Conservation (phyloP, 23 red algal species). For the Gracilariopsis chorda region DNA sequence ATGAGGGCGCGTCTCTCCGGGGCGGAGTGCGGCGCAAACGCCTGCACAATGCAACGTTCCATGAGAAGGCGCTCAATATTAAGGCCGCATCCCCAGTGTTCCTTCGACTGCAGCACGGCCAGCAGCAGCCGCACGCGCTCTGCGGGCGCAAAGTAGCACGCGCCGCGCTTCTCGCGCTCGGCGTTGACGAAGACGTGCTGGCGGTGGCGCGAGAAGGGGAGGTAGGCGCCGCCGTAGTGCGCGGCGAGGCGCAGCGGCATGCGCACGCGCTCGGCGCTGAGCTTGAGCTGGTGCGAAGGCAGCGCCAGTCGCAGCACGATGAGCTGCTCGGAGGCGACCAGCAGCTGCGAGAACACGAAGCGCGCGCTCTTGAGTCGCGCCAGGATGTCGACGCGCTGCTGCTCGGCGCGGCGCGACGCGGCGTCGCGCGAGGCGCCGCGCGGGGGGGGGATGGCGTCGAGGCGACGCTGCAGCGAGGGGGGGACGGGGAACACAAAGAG, state of each 20-base stretch:
- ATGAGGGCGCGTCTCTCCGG: slow-evolving; percentile 12
- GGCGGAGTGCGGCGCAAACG: slow-evolving; percentile 55
- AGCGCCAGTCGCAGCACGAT: slow-evolving; percentile 59
- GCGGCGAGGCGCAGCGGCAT: slow-evolving; percentile 49
- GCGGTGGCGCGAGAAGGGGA: slow-evolving; percentile 21
- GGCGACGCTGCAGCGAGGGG: not conserved
- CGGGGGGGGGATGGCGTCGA: not conserved
- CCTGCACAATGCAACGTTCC: slow-evolving; percentile 15
- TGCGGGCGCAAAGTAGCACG: slow-evolving; percentile 68
- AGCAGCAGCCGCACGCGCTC: slow-evolving; percentile 55
- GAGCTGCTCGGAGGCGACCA: slow-evolving; percentile 30
- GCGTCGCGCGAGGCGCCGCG: not conserved
- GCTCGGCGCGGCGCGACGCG: not conserved
- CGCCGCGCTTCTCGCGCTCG: not conserved
- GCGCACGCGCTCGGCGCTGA: slow-evolving; percentile 40
- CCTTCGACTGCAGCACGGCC: slow-evolving; percentile 56
- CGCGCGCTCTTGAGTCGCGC: slow-evolving; percentile 51
- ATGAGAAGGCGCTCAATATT: slow-evolving; percentile 58
- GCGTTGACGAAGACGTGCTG: slow-evolving; percentile 50
- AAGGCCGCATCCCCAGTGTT: slow-evolving; percentile 66
- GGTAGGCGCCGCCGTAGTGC: slow-evolving; percentile 67
- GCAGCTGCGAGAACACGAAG: slow-evolving; percentile 68
- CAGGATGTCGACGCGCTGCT: slow-evolving; percentile 60
- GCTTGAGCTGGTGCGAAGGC: slow-evolving; percentile 27
- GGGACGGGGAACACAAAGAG: slow-evolving; percentile 44